These are phyloP conservation scores for Blumeriella jaapii DNA, from an alignment of 2,329 filamentous ascomycete genomes.

Conservation along the genomic window DNA sequence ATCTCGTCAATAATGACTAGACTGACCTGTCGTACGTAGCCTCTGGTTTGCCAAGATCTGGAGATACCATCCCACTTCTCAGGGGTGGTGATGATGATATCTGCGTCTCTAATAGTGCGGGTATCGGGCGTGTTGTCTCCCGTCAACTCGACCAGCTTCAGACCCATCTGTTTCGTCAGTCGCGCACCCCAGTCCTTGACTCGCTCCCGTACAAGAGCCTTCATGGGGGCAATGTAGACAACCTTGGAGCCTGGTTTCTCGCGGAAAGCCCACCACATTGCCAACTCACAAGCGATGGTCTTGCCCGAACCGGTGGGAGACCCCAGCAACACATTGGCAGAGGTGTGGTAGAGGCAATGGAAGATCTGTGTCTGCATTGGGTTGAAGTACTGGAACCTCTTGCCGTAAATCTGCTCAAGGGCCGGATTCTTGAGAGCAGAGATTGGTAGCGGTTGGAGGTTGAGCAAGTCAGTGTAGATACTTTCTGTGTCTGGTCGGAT, in stretches of 20 bases:
- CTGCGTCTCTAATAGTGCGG: conserved; percentile 84
- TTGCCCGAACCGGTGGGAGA: conserved; percentile 97
- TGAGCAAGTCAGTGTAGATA: conserved; percentile 86
- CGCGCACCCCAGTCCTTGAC: conserved; percentile 89
- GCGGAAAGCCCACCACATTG: conserved; percentile 99
- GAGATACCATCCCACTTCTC: conserved; percentile 99
- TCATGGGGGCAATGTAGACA: conserved; percentile 99
- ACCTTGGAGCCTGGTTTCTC: conserved; percentile 93
- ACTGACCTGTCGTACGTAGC: conserved; percentile 88
- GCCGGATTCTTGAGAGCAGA: conserved; percentile 76
- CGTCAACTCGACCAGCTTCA: conserved; percentile 90
- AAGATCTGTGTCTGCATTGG: conserved; percentile 99
- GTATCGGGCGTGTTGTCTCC: conserved; percentile 98
- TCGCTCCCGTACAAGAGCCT: conserved; percentile 89
- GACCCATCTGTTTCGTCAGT: conserved; percentile 68
- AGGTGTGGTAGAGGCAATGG: conserved; percentile 87
- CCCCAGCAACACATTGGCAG: conserved; percentile 83
- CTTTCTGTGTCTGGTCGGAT: conserved; percentile 97
- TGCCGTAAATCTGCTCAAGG: conserved; percentile 76
- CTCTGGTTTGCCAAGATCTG: conserved; percentile 86
- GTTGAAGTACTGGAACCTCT: conserved; percentile 94
- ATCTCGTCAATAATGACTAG: conserved; percentile 98
- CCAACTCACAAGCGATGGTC: conserved; percentile 87
- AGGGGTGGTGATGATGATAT: conserved; percentile 98
- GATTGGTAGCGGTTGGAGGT: conserved; percentile 82